Percentiles rank a stretch among this genome's conserved stretches.
phyloP scores from a whole-genome alignment of 2,329 filamentous ascomycete species.

The Aspergillus carbonarius region DNA sequence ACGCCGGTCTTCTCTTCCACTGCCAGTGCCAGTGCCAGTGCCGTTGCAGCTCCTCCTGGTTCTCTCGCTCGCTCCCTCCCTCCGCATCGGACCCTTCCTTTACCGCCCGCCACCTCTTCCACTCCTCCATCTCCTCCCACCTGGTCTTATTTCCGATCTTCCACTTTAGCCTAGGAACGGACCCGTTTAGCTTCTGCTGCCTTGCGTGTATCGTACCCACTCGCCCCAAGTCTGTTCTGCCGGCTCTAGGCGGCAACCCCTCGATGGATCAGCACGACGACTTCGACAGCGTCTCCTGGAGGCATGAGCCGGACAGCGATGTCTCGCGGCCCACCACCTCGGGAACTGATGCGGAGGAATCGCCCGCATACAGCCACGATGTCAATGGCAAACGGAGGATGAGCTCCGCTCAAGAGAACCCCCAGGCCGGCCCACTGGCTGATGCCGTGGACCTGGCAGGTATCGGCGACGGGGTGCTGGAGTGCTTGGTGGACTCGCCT shows the following conservation, averaged over 20 bases:
- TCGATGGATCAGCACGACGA: slow-evolving; percentile 59
- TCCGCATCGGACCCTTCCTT: slow-evolving; percentile 10
- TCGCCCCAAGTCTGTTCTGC: background rate
- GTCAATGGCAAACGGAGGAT: slow-evolving; percentile 51
- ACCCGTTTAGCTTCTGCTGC: background rate
- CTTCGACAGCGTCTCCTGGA: slow-evolving; percentile 81
- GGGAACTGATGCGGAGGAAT: slow-evolving; percentile 42
- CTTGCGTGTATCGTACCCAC: background rate
- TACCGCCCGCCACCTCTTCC: background rate
- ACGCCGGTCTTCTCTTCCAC: slow-evolving; percentile 17
- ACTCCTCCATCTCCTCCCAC: slow-evolving; percentile 1
- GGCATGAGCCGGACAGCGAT: slow-evolving; percentile 58
- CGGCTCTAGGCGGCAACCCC: slow-evolving; percentile 17
- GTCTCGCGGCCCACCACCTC: slow-evolving; percentile 42
- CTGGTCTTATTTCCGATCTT: background rate
- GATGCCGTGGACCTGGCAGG: slow-evolving; percentile 62
- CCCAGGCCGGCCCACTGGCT: slow-evolving; percentile 51
- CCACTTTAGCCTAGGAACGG: background rate
- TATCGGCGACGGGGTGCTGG: slow-evolving; percentile 70
- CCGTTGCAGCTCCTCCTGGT: background rate
- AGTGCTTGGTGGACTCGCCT: slow-evolving; percentile 78
- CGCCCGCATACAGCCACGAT: slow-evolving; percentile 36
- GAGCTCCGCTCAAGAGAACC: slow-evolving; percentile 46
- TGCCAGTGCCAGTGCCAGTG: too few relatives aligned
- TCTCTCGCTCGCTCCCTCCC: slow-evolving; percentile 6